Evolutionary conservation across 495 filamentous ascomycete species (phyloP).

Genomic region (Baudoinia panamericana): DNA sequence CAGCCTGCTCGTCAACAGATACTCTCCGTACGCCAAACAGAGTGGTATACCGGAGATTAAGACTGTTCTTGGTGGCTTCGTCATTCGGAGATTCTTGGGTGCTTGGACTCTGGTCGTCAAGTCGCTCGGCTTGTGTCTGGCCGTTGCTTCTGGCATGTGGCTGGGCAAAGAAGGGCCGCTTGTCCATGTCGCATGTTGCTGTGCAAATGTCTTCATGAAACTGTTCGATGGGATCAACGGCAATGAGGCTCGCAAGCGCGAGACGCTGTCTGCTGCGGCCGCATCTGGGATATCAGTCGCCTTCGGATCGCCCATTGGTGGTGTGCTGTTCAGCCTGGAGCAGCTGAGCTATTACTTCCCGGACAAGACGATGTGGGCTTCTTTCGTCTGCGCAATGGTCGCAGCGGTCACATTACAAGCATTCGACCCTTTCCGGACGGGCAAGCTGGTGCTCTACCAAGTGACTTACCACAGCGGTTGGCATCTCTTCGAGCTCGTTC

Average conservation of each 20-base stretch:
- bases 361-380: slow-evolving; percentile 99
- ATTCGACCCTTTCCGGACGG: slow-evolving; percentile 87
- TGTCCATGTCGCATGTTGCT: slow-evolving; percentile 96
- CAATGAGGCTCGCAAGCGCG: slow-evolving; percentile 94
- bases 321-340: slow-evolving; percentile 91
- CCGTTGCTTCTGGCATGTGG: slow-evolving; percentile 94
- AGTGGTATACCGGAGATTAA: slow-evolving; percentile 98
- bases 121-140: slow-evolving; percentile 79
- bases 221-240: slow-evolving; percentile 66
- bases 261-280: slow-evolving; percentile 87
- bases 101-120: slow-evolving; percentile 89
- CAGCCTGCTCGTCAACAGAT: slow-evolving; percentile 65
- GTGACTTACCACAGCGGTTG: slow-evolving; percentile 85
- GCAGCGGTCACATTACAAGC: slow-evolving; percentile 87
- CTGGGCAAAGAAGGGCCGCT: slow-evolving; percentile 96
- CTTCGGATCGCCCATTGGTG: slow-evolving; percentile 93
- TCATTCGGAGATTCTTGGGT: slow-evolving; percentile 84
- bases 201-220: slow-evolving; percentile 91
- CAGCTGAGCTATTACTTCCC: slow-evolving; percentile 98
- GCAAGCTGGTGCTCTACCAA: slow-evolving; percentile 92
- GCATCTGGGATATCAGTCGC: slow-evolving; percentile 93
- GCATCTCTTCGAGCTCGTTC: slow-evolving; percentile 90
- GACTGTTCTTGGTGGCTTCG: slow-evolving; percentile 86
- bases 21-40: slow-evolving; percentile 81
- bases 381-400: slow-evolving; percentile 97